These are phyloP conservation scores for Scalesia atractyloides DNA, from an alignment of 129 eudicot species.

Conservation along the genomic window DNA sequence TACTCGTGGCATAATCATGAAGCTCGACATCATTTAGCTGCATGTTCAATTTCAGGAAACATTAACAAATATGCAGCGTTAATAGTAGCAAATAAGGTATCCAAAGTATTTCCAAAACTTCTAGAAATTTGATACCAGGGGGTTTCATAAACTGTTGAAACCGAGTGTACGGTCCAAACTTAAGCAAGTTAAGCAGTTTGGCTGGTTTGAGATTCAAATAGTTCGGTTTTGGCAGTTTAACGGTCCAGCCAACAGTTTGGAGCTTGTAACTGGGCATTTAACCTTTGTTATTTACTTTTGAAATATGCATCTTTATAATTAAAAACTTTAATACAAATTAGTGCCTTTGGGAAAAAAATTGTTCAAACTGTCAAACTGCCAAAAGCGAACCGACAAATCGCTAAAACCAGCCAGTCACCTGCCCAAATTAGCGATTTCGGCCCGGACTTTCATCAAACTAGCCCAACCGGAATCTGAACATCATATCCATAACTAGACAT, in stretches of 20 bases:
- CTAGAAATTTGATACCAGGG: neutral
- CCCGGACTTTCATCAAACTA: neutral
- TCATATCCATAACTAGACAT: neutral
- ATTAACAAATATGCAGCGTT: neutral
- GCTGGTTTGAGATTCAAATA: neutral
- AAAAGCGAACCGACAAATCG: too few species aligned
- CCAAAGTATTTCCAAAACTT: neutral
- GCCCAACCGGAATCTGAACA: neutral
- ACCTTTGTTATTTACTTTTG: neutral
- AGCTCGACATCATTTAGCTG: slow-evolving; percentile 9
- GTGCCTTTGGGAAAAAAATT: neutral
- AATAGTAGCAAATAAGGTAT: neutral
- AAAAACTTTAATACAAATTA: neutral
- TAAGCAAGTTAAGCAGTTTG: neutral
- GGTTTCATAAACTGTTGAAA: neutral
- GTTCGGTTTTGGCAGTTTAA: neutral
- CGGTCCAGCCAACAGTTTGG: neutral
- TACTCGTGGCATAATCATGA: neutral
- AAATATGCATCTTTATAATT: neutral
- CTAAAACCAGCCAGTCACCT: too few species aligned
- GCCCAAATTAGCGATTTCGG: neutral
- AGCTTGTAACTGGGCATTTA: neutral
- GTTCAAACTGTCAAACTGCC: too few species aligned
- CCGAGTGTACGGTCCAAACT: neutral
- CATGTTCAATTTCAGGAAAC: slow-evolving; percentile 2